phyloP scores from a whole-genome alignment of 345 rosid genomes.

The Eutrema heterophyllum region DNA sequence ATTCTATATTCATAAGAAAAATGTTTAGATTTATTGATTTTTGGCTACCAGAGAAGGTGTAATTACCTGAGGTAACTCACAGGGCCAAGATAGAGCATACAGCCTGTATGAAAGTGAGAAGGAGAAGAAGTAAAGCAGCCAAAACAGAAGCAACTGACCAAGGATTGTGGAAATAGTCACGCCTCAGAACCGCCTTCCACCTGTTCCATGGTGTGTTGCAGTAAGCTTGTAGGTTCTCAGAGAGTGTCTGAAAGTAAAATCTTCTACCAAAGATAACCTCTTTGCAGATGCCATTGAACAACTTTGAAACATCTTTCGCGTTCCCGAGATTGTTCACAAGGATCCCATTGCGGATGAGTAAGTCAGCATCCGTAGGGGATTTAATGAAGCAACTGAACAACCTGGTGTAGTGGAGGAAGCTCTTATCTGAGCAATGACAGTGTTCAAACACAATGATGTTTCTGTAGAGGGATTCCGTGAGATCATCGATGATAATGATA shows the following conservation, averaged over 20 bases:
- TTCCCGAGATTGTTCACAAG: conserved; percentile 14
- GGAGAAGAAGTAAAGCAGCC: conserved; percentile 23
- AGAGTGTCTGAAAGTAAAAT: background rate
- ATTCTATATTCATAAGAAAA: background rate
- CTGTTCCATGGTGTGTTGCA: conserved; percentile 23
- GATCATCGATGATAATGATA: conserved; percentile 10
- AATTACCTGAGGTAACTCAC: background rate
- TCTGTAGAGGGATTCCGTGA: conserved; percentile 13
- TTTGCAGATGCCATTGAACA: conserved; percentile 15
- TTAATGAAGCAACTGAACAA: conserved; percentile 18
- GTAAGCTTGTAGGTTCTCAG: conserved; percentile 13
- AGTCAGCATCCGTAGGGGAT: conserved; percentile 18
- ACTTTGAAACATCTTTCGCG: conserved; percentile 21
- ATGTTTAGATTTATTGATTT: background rate
- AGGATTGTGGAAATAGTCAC: conserved; percentile 24
- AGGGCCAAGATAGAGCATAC: background rate
- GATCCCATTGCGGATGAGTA: conserved; percentile 22
- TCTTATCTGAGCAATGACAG: conserved; percentile 14
- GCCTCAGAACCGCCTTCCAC: conserved; percentile 21
- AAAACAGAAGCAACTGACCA: conserved; percentile 25
- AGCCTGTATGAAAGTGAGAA: conserved; percentile 22
- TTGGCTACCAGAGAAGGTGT: background rate
- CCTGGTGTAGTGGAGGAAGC: conserved; percentile 12
- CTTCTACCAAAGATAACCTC: conserved; percentile 5
- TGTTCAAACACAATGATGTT: conserved; percentile 28